Evolutionary conservation across 352 stramenopile species (phyloP).

Genomic region (Globisporangium splendens): DNA sequence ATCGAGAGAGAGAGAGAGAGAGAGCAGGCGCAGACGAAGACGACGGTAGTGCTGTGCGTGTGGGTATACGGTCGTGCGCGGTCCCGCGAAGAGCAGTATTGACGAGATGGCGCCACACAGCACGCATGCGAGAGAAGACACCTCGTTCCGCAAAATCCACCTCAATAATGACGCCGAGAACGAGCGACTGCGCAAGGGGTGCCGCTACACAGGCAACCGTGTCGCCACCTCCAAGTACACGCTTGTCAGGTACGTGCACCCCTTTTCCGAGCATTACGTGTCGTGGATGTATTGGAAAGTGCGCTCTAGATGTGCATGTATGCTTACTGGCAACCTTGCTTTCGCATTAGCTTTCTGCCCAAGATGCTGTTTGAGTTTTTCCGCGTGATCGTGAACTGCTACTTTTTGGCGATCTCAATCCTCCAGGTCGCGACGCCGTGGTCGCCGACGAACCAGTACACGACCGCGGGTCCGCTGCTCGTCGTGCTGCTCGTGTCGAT

Average conservation of each 20-base stretch:
- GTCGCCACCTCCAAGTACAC: conserved; percentile 94
- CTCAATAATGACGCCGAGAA: conserved; percentile 70
- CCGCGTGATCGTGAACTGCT: conserved; percentile 92
- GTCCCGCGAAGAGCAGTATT: conserved; percentile 5
- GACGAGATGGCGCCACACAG: neutral
- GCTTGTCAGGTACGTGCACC: conserved; percentile 35
- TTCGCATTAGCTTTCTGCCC: conserved; percentile 85
- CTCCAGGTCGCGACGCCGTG: conserved; percentile 83
- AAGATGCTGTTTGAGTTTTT: conserved; percentile 94
- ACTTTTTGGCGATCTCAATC: conserved; percentile 93
- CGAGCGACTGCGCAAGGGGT: conserved; percentile 34
- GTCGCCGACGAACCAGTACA: conserved; percentile 77
- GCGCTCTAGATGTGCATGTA: neutral
- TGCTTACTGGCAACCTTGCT: neutral
- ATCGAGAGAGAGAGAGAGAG: too few species aligned
- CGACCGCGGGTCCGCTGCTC: conserved; percentile 61
- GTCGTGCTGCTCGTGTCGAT: conserved; percentile 77
- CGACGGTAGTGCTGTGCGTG: too few species aligned
- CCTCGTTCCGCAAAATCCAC: conserved; percentile 40
- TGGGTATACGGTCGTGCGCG: conserved; percentile 5
- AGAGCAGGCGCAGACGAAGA: too few species aligned
- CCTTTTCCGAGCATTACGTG: neutral
- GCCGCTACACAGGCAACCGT: conserved; percentile 61
- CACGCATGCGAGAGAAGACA: conserved; percentile 11
- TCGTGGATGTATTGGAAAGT: neutral